A percentile compares a stretch with the other conserved stretches of the same genome.
phyloP scores from a whole-genome alignment of 83 land plant genomes.

The Larix sibirica region DNA sequence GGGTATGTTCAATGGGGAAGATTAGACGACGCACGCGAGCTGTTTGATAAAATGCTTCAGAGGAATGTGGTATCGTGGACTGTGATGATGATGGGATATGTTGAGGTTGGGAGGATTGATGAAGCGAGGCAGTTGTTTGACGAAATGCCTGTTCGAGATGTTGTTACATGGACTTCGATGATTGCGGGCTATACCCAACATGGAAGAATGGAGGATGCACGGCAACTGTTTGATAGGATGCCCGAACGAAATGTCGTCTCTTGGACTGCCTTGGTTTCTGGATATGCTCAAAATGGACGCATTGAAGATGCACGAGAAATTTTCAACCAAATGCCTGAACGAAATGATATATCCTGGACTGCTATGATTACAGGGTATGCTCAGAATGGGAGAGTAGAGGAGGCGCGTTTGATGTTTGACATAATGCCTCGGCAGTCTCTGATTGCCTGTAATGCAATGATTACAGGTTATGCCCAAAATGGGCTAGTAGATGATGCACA shows the following conservation, averaged over 20 bases:
- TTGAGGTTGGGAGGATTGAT: background rate
- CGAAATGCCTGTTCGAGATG: constrained; percentile 15
- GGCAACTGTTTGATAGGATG: constrained; percentile 20
- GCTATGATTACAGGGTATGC: constrained; percentile 19
- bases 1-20: background rate
- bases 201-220: constrained; percentile 28
- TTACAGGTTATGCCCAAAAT: constrained; percentile 30
- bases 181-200: constrained; percentile 13
- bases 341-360: constrained; percentile 8
- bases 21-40: background rate
- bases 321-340: constrained; percentile 10
- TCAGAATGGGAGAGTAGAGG: constrained; percentile 16
- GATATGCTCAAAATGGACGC: constrained; percentile 20
- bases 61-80: constrained; percentile 1
- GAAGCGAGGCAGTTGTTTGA: constrained; percentile 1
- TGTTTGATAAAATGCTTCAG: constrained; percentile 3
- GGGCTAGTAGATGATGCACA: constrained; percentile 11
- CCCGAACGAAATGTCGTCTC: constrained; percentile 20
- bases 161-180: constrained; percentile 13
- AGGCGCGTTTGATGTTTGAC: constrained; percentile 26
- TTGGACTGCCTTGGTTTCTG: constrained; percentile 32
- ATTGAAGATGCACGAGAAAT: constrained; percentile 1
- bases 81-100: constrained; percentile 3
- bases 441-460: constrained; percentile 24
- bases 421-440: constrained; percentile 14